These are phyloP conservation scores for Lineolata rhizophorae DNA, from an alignment of 495 filamentous ascomycete species.

Conservation along the genomic window DNA sequence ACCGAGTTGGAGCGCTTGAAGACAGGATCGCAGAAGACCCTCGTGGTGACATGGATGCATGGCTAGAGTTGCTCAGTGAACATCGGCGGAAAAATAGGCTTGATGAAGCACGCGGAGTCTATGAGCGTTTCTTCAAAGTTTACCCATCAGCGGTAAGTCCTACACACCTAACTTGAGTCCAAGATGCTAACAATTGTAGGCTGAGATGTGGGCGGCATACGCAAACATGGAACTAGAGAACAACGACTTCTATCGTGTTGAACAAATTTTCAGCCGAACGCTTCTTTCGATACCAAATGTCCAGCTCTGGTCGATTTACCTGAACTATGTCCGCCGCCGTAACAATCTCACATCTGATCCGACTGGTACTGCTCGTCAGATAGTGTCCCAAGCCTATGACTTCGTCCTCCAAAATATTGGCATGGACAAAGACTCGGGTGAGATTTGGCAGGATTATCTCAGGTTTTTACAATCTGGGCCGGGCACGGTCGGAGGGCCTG, in stretches of 20 bases:
- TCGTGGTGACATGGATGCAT: slow-evolving; percentile 73
- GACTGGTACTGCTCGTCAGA: slow-evolving; percentile 48
- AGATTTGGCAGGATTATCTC: slow-evolving; percentile 82
- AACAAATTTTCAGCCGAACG: slow-evolving; percentile 58
- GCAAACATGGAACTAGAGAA: slow-evolving; percentile 69
- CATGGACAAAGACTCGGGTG: slow-evolving; percentile 75
- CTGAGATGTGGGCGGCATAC: slow-evolving; percentile 72
- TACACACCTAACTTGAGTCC: slow-evolving; percentile 2
- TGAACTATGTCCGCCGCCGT: slow-evolving; percentile 80
- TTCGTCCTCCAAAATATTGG: slow-evolving; percentile 78
- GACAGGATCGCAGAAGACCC: slow-evolving; percentile 81
- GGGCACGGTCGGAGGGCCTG: slow-evolving; percentile 58
- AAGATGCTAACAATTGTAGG: slow-evolving; percentile 28
- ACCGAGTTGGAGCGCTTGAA: slow-evolving; percentile 67
- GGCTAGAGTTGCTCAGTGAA: slow-evolving; percentile 70
- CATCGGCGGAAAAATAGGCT: slow-evolving; percentile 61
- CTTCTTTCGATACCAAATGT: slow-evolving; percentile 57
- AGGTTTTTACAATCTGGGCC: slow-evolving; percentile 73
- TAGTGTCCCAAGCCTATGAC: slow-evolving; percentile 67
- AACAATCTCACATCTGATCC: slow-evolving; percentile 69
- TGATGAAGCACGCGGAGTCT: slow-evolving; percentile 58
- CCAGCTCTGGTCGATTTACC: slow-evolving; percentile 75
- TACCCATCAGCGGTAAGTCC: slow-evolving; percentile 77
- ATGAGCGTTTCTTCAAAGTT: slow-evolving; percentile 63
- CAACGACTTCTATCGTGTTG: slow-evolving; percentile 52